Evolutionary conservation across 2,329 filamentous ascomycete genomes (phyloP).

Genomic region (Stachybotrys chartarum): DNA sequence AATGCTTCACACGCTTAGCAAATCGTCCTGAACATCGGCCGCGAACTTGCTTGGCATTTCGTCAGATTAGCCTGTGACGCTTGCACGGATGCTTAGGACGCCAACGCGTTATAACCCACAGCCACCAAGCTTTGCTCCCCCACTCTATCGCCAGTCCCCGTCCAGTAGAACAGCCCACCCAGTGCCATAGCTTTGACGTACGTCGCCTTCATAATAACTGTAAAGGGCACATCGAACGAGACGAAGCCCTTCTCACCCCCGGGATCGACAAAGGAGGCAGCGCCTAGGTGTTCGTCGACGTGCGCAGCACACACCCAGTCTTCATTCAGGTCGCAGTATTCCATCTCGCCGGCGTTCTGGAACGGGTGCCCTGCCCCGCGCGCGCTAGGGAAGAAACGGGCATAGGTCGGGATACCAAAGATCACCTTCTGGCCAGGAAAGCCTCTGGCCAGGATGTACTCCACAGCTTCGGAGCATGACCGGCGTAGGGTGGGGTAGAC

Average conservation of each 20-base stretch:
- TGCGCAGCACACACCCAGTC: constrained; percentile 32
- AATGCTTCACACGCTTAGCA: no score
- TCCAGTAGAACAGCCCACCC: constrained; percentile 64
- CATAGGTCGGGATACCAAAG: constrained; percentile 57
- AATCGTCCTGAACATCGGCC: no score
- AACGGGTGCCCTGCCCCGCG: constrained; percentile 45
- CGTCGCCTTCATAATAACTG: constrained; percentile 53
- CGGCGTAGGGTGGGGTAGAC: constrained; percentile 18
- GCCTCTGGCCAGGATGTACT: constrained; percentile 43
- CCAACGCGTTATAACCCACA: constrained; percentile 49
- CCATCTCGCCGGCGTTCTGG: constrained; percentile 44
- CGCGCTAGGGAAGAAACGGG: constrained; percentile 51
- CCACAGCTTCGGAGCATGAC: constrained; percentile 49
- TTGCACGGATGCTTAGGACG: neutral
- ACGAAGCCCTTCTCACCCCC: constrained; percentile 42
- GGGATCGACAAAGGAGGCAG: constrained; percentile 48
- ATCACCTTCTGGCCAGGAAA: constrained; percentile 53
- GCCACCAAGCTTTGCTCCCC: constrained; percentile 50
- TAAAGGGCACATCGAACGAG: constrained; percentile 56
- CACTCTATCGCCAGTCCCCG: constrained; percentile 51
- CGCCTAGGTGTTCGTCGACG: constrained; percentile 44
- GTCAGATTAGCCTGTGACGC: no score
- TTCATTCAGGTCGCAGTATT: constrained; percentile 54
- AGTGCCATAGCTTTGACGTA: constrained; percentile 48
- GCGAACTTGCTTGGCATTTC: neutral